phyloP scores from a whole-genome alignment of 2,329 filamentous ascomycete species.

The Clathrospora elynae region DNA sequence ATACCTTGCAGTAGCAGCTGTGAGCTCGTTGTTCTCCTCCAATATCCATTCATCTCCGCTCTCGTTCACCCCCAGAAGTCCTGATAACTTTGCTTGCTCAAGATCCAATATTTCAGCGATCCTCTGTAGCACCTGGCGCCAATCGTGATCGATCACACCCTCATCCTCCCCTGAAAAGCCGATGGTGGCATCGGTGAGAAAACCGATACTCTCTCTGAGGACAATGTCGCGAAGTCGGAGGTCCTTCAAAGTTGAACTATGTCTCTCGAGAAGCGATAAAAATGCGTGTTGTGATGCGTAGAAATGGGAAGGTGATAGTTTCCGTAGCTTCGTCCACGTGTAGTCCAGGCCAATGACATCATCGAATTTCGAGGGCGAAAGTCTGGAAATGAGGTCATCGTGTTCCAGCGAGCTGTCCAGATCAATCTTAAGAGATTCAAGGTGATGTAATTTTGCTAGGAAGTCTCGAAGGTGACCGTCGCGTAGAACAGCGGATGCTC shows the following conservation, averaged over 20 bases:
- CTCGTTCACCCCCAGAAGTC: neutral
- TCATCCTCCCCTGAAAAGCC: too few relatives aligned
- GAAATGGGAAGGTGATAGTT: constrained; percentile 13
- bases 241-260: constrained; percentile 15
- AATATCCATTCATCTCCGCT: constrained; percentile 1
- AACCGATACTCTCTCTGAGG: neutral
- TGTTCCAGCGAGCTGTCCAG: neutral
- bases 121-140: constrained; percentile 1
- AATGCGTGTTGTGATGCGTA: constrained; percentile 6
- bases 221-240: constrained; percentile 12
- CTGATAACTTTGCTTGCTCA: constrained; percentile 6
- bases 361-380: neutral
- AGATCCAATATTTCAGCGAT: neutral
- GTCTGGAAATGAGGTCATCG: neutral
- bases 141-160: neutral
- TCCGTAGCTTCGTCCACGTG: constrained; percentile 13
- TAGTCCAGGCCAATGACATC: neutral
- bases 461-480: neutral
- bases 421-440: constrained; percentile 12
- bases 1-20: neutral
- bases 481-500: neutral
- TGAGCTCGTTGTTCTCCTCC: neutral
- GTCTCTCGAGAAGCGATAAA: constrained; percentile 8
- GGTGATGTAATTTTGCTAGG: constrained; percentile 1
- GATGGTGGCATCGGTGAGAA: too few relatives aligned